phyloP scores from a whole-genome alignment of 495 filamentous ascomycete species.

The Cercophora samala region DNA sequence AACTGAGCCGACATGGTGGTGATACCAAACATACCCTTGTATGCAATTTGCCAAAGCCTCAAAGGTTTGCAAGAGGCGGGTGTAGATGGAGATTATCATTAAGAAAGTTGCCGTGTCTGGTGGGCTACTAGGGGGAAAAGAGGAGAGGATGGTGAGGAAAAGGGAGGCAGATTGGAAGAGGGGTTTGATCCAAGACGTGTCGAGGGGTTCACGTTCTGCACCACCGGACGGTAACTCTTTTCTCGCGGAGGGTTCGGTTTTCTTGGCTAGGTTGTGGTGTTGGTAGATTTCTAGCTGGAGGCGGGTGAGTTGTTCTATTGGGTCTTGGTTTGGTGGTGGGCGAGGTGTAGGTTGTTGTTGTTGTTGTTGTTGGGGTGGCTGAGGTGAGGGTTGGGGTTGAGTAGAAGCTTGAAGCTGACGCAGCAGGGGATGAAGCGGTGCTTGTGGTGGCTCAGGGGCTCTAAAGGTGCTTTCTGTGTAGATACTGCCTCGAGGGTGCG shows the following conservation, averaged over 20 bases:
- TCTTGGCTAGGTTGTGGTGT: neutral
- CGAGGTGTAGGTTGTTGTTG: neutral
- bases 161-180: neutral
- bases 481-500: neutral
- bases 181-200: neutral
- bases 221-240: too few relatives aligned
- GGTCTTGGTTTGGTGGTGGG: neutral
- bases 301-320: neutral
- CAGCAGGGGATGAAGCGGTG: neutral
- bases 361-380: neutral
- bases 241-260: neutral
- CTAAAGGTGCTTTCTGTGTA: neutral
- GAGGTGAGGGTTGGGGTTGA: neutral
- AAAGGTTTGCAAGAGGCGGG: neutral
- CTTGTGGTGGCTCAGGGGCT: neutral
- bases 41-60: neutral
- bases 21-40: neutral
- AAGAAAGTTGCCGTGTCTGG: neutral
- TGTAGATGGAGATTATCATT: constrained; percentile 1
- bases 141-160: neutral
- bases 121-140: neutral
- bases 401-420: neutral
- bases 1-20: neutral
- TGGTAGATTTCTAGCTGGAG: constrained; percentile 1
- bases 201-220: neutral